Evolutionary conservation across 805 yeast species (phyloP).

Genomic region (Zygotorulaspora danielsina): DNA sequence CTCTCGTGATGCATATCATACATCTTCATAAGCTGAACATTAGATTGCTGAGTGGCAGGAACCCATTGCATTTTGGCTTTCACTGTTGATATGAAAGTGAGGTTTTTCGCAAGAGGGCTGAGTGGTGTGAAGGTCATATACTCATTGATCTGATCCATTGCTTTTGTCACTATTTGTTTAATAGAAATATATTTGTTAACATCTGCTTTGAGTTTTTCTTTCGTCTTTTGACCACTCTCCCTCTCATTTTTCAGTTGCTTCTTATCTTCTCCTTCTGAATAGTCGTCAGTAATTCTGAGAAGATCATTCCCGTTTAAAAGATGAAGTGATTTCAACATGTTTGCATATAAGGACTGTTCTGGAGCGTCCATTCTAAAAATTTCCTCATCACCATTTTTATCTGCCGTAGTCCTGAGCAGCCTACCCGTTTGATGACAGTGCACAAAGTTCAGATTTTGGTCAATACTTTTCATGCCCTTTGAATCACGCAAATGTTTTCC

Average conservation of each 20-base stretch:
- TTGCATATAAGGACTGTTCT: conserved; percentile 38
- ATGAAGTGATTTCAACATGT: conserved; percentile 45
- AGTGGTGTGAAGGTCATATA: conserved; percentile 45
- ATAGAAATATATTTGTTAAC: conserved; percentile 6
- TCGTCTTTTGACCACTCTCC: not conserved
- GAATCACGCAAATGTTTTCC: conserved; percentile 36
- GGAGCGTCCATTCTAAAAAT: conserved; percentile 11
- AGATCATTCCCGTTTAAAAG: conserved; percentile 40
- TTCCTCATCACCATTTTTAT: conserved; percentile 8
- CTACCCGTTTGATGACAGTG: conserved; percentile 35
- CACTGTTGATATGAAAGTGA: conserved; percentile 21
- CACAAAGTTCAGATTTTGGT: conserved; percentile 27
- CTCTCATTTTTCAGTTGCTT: conserved; percentile 1
- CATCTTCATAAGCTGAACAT: conserved; percentile 28
- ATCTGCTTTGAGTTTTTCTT: conserved; percentile 3
- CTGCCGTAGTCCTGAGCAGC: conserved; percentile 15
- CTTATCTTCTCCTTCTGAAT: conserved; percentile 2
- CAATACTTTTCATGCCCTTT: conserved; percentile 38
- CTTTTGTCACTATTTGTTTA: conserved; percentile 35
- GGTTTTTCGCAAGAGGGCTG: conserved; percentile 36
- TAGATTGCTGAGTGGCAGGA: conserved; percentile 25
- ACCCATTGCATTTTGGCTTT: conserved; percentile 18
- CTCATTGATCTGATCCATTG: conserved; percentile 39
- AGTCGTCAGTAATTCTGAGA: conserved; percentile 14
- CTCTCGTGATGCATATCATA: conserved; percentile 45